Evolutionary conservation across 2,329 filamentous ascomycete species (phyloP).

Genomic region (Pseudomassariella vexata): DNA sequence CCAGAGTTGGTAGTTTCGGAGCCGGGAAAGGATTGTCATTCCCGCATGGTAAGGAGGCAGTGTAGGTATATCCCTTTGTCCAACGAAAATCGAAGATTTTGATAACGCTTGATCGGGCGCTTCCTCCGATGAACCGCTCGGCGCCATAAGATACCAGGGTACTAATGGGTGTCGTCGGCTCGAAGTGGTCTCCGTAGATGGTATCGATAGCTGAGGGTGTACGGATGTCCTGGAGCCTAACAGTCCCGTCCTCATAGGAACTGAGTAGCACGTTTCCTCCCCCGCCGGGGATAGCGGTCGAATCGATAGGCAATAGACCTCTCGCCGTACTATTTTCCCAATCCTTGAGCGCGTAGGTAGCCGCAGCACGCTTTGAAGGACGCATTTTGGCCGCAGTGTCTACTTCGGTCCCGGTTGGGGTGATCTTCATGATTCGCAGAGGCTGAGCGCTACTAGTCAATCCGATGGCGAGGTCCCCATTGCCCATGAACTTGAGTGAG

Average conservation of each 20-base stretch:
- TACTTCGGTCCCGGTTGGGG: slow-evolving; percentile 37
- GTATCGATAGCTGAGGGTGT: slow-evolving; percentile 39
- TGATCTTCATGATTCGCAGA: slow-evolving; percentile 39
- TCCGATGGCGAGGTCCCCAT: slow-evolving; percentile 38
- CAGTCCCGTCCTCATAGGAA: slow-evolving; percentile 48
- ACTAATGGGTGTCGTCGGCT: slow-evolving; percentile 38
- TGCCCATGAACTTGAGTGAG: slow-evolving; percentile 39
- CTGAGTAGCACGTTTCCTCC: slow-evolving; percentile 38
- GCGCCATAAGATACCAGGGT: slow-evolving; percentile 43
- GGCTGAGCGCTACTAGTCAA: slow-evolving; percentile 35
- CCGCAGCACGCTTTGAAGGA: slow-evolving; percentile 7
- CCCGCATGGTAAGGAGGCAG: slow-evolving; percentile 40
- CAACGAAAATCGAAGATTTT: slow-evolving; percentile 51
- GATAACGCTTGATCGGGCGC: slow-evolving; percentile 34
- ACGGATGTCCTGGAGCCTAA: slow-evolving; percentile 44
- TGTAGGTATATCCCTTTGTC: slow-evolving; percentile 41
- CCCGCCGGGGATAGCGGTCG: slow-evolving; percentile 22
- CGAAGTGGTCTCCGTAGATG: slow-evolving; percentile 47
- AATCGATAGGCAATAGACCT: slow-evolving; percentile 39
- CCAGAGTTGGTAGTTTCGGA: slow-evolving; percentile 19
- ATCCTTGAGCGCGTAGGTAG: slow-evolving; percentile 17
- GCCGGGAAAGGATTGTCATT: slow-evolving; percentile 26
- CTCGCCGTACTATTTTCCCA: slow-evolving; percentile 30
- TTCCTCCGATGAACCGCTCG: slow-evolving; percentile 46
- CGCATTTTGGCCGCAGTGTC: slow-evolving; percentile 26